A percentile compares a stretch with the other conserved stretches of the same genome.
Conservation (phyloP, 106 monocot genomes). For the Acorus gramineus region DNA sequence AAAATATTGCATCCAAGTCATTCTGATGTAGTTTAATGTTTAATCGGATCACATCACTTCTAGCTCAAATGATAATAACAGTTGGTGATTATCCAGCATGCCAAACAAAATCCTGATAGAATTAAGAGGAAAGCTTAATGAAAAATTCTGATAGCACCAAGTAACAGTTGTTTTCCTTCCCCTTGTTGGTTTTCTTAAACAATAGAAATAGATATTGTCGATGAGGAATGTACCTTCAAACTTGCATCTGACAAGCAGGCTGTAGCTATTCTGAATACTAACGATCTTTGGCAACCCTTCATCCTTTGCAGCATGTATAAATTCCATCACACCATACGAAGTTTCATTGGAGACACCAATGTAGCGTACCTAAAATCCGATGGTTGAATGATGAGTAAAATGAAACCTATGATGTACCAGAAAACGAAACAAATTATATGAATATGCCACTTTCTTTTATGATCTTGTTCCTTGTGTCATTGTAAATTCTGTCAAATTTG, state of each 20-base stretch:
- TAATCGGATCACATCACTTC: too few species aligned
- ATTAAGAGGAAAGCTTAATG: too few species aligned
- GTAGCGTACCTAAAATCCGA: slow-evolving; percentile 42
- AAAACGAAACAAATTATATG: neutral
- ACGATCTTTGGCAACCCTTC: slow-evolving; percentile 85
- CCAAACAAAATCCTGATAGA: too few species aligned
- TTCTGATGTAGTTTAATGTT: too few species aligned
- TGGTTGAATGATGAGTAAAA: neutral
- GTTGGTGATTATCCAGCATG: too few species aligned
- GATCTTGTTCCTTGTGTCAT: too few species aligned
- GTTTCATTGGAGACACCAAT: slow-evolving; percentile 98
- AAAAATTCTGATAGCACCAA: too few species aligned
- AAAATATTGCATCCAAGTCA: too few species aligned
- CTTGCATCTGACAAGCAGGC: slow-evolving; percentile 50
- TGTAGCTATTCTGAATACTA: slow-evolving; percentile 91
- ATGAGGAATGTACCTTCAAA: slow-evolving; percentile 53
- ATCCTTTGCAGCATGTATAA: slow-evolving; percentile 73
- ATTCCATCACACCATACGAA: slow-evolving; percentile 92
- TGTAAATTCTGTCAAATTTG: neutral
- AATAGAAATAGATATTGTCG: neutral
- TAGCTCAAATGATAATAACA: too few species aligned
- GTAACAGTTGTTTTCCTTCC: too few species aligned
- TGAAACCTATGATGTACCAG: neutral
- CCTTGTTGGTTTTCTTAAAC: too few species aligned
- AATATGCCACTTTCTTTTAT: too few species aligned